Evolutionary conservation across 495 filamentous ascomycete genomes (phyloP), one percentile per base, ranked within the genome.

Genomic region (Penicillium goetzii): DNA sequence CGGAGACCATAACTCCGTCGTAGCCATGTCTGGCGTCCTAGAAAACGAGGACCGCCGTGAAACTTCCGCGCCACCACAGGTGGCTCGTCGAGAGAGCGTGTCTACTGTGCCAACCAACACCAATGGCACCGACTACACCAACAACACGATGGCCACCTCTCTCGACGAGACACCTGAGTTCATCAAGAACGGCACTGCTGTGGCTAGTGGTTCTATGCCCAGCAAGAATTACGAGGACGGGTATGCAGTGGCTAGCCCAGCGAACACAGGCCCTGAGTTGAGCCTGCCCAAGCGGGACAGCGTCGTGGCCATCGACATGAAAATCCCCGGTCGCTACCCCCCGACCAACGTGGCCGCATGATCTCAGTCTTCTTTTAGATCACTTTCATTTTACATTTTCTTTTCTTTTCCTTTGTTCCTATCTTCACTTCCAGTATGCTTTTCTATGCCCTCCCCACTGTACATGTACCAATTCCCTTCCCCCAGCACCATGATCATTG

Each of bases 81-180:
- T 72, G 21, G 65, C 66, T 65, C 74, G 74, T 50, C 72, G 69
- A 17, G 77, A 74, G 60, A 79, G 74, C 61, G 72, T 71, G 0
- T 79, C 78, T n/a, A 79, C 77, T 2, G 75, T 68, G 4, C 75
- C 72, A 7, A 78, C 78, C 40, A 73, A 68, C 60, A 76, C 77
- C 30, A 77, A 80, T 45, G 60, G 54, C 51, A 79, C 75, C 7
- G 66, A 78, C 34, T 69, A 74, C 58, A 78, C 74, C 3, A 76
- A 76, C 58, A 73, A 74, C 51, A 78, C 73, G 26, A 34, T 76
- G 28, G 73, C 75, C 15, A 80, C 74, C 19, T 80, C 76, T 0
- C 60, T 79, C 23, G 53, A 60, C 15, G 15, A 59, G 53, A 7
- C 32, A 10, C 25, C 45, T 9, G 19, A 17, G 14, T 21, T 43